Base-by-base conservation (phyloP, 805 yeast genomes). In the Priceomyces melissophilus region DNA sequence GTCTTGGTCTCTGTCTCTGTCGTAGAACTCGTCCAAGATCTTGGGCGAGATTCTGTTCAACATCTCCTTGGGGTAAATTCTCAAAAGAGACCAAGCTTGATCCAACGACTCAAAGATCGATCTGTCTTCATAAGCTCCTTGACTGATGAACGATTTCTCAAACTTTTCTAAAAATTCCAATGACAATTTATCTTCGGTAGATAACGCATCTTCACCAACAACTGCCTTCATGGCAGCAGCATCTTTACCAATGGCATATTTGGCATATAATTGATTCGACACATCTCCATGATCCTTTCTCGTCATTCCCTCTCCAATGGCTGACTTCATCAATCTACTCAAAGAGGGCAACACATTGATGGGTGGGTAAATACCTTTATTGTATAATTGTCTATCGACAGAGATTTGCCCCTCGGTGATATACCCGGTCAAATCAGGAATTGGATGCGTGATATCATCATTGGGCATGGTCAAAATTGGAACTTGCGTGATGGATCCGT, bases 211-310 rank as follows among this genome's bases (percentile, higher is more conserved):
- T 71, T 93, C 99, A 81, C 99, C 99, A 55, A 93, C 99, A 53
- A 93, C 99, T 10, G 99, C 96, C 74, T 93, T 93, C 99, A 93
- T 93, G 55, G 99, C 97, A 38, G 99, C 99, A 20, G 99, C 99
- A 71, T 93, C 99, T 73, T 90, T 87, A 77, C 99, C 99, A 73
- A 93, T 95, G 49, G 99, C 99, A 65, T 93, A 93, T 70, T 93
- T 93, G 58, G 99, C 99, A 63, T 93, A 93, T 61, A 93, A 79
- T 77, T 93, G 99, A 76, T 93, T 93, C 25, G 98, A 91, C 47
- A 93, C 99, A 74, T 93, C 99, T 71, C 98, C 96, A 63, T 93
- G 99, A 67, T 93, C 99, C 71, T 91, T 91, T 76, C 99, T 84
- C 44, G 99, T 93, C 96, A 91, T 90, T 62, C 98, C 98, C 70